Evolutionary conservation across 305 asterid genomes (phyloP).

Genomic region (Solanum hybrid): DNA sequence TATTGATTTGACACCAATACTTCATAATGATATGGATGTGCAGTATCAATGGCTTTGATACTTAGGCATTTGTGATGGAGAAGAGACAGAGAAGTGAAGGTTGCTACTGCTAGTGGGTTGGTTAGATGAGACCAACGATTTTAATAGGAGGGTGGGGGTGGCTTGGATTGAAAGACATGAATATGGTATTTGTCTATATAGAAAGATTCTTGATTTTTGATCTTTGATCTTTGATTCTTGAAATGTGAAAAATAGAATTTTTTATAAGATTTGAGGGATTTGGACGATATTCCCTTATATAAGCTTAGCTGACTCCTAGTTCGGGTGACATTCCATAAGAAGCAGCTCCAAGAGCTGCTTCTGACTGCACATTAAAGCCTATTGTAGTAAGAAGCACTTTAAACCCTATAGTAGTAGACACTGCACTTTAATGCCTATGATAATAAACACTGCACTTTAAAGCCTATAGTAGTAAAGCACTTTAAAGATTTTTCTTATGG

Average conservation of each 20-base stretch:
- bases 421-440: no score
- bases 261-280: neutral
- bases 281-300: no score
- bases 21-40: slow-evolving; percentile 59
- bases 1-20: slow-evolving; percentile 32
- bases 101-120: slow-evolving; percentile 2
- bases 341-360: no score
- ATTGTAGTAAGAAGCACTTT: no score
- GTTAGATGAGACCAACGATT: neutral
- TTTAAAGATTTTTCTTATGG: no score
- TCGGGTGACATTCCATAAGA: no score
- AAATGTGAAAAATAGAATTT: neutral
- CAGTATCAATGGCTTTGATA: slow-evolving; percentile 54
- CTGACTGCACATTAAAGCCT: no score
- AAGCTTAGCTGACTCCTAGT: no score
- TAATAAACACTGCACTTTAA: no score
- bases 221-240: neutral
- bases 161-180: slow-evolving; percentile 22
- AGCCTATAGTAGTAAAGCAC: no score
- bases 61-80: slow-evolving; percentile 16
- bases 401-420: no score
- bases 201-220: neutral
- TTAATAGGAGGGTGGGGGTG: slow-evolving; percentile 2
- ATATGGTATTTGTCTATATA: slow-evolving; percentile 15
- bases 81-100: slow-evolving; percentile 5